These are phyloP conservation scores for Candida khao-thaluensis DNA, from an alignment of 805 yeast genomes.

Conservation along the genomic window DNA sequence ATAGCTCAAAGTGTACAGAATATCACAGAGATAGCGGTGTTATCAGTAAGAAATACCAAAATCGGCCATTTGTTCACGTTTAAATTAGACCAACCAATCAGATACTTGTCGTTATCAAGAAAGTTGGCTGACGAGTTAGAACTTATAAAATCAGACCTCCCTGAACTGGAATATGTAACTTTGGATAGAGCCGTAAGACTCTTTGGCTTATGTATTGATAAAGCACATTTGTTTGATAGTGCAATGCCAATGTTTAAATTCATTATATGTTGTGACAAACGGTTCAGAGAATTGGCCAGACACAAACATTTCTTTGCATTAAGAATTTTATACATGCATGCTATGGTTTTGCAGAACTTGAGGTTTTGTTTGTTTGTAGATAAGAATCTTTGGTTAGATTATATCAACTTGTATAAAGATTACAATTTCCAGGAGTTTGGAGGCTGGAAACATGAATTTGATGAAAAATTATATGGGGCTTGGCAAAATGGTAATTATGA, in stretches of 20 bases:
- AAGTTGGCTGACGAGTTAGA: not conserved
- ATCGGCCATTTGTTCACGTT: conserved; percentile 2
- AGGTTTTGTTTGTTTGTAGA: conserved; percentile 18
- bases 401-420: conserved; percentile 17
- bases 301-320: conserved; percentile 24
- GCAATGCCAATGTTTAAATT: conserved; percentile 35
- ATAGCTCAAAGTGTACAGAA: conserved; percentile 4
- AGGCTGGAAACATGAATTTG: conserved; percentile 16
- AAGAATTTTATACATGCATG: conserved; percentile 22
- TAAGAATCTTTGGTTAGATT: conserved; percentile 29
- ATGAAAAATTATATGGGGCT: conserved; percentile 13
- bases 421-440: conserved; percentile 15
- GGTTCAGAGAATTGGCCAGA: conserved; percentile 19
- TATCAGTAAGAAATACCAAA: conserved; percentile 6
- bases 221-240: conserved; percentile 14
- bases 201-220: conserved; percentile 3
- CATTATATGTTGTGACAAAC: conserved; percentile 18
- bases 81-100: not conserved
- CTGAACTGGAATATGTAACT: not conserved
- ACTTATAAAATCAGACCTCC: too few relatives aligned
- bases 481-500: not conserved
- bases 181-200: not conserved
- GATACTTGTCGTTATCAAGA: conserved; percentile 10
- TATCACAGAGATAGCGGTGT: not conserved
- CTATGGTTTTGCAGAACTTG: conserved; percentile 17